Percentiles rank a stretch among this genome's conserved stretches.
Evolutionary conservation across 164 flowering plant species (phyloP).

Genomic region (Stephania yunnanensis): DNA sequence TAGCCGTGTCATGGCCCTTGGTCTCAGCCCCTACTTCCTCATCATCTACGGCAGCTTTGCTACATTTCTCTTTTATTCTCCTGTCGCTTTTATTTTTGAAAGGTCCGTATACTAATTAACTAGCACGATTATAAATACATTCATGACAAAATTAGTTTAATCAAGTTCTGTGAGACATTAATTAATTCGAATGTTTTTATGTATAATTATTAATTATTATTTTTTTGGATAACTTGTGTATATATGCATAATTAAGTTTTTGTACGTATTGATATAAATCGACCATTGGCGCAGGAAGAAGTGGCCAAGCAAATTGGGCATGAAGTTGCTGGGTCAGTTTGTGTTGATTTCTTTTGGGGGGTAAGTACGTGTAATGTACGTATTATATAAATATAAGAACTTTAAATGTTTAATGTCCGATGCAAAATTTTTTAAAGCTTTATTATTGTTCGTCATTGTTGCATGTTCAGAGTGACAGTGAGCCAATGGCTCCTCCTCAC

Average conservation of each 20-base stretch:
- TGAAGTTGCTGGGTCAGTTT: conserved; percentile 46
- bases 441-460: background rate
- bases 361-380: conserved; percentile 23
- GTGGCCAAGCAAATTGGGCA: conserved; percentile 53
- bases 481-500: conserved; percentile 54
- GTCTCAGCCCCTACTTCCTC: conserved; percentile 22
- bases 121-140: background rate
- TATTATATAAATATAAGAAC: background rate
- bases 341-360: conserved; percentile 58
- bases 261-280: background rate
- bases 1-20: conserved; percentile 19
- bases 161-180: no score
- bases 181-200: no score
- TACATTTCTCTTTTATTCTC: conserved; percentile 20
- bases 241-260: background rate
- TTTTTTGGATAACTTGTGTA: no score
- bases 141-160: background rate
- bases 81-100: conserved; percentile 25
- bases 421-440: background rate
- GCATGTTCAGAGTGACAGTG: conserved; percentile 44
- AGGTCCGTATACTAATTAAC: conserved; percentile 8
- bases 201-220: no score
- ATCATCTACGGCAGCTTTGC: conserved; percentile 18
- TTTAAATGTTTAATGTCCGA: background rate
- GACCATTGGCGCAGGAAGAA: conserved; percentile 30